Base-by-base conservation (phyloP, 768 basidiomycete species). In the Boletus subparvulus region DNA sequence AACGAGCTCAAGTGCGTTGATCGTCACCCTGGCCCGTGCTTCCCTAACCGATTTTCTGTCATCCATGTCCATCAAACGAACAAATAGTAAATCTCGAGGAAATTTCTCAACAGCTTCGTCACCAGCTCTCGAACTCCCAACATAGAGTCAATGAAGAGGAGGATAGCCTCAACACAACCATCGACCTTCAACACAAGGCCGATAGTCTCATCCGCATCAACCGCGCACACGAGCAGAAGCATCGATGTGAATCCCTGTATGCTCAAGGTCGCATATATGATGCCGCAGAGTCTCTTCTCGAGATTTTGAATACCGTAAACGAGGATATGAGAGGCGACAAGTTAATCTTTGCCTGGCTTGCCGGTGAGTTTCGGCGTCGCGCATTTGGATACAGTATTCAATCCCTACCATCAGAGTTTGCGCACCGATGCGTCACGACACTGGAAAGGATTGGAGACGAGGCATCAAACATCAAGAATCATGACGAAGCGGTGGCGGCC, bases 231-330 rank as follows among this genome's bases (percentile, higher is more conserved):
- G 45, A 59, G 11, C 24, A 59, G 19, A 59, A 45, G 10, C 35
- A 54, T 17, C 49, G 37, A 0, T 60, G 62, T 2, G 52, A 64
- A 36, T 4, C 19, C 1, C 21, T 60, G 21, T 64, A 32, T 46
- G 11, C 42, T 0, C 19, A 51, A 3, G 55, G 52, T 16, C 42
- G 17, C 12, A 39, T 56, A 14, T 3, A 14, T 3, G 52, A 54
- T 19, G 62, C 54, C 4, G 49, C 46, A 1, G 3, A 17, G 3
- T 45, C 11, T 40, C 21, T 62, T n/a, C 21, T 44, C 7, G 24
- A 50, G 10, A 44, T 55, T 3, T 0, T 6, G 2, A n/a, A 19
- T 17, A 21, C 35, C 6, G 2, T 21, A 3, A 33, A 16, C 3
- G 40, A 59, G 14, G 21, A 36, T 8, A 19, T 42, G 4, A 33